phyloP scores from a whole-genome alignment of 106 monocot species.

The Gastrodia elata region DNA sequence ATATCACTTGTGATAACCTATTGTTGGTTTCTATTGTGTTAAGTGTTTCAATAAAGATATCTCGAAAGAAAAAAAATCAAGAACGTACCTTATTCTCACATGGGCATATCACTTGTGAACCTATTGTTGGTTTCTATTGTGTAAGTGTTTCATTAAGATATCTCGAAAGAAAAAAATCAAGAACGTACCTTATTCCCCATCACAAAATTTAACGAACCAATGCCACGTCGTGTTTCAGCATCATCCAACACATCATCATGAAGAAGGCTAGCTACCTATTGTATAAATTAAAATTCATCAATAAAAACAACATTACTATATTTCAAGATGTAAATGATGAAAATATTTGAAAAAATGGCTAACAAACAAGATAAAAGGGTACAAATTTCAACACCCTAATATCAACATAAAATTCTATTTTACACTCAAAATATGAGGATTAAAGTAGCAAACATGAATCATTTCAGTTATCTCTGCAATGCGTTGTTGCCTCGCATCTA shows the following conservation, averaged over 20 bases:
- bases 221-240: slow-evolving; percentile 92
- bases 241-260: slow-evolving; percentile 99
- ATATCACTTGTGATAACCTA: too few relatives aligned
- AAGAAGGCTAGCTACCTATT: slow-evolving; percentile 90
- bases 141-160: not conserved
- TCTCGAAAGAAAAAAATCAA: not conserved
- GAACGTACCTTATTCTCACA: not conserved
- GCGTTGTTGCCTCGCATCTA: slow-evolving; percentile 65
- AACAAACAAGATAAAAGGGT: not conserved
- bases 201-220: slow-evolving; percentile 78
- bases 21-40: too few relatives aligned
- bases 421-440: not conserved
- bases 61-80: not conserved
- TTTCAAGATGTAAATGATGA: not conserved
- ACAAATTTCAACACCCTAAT: not conserved
- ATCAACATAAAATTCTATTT: slow-evolving; percentile 1
- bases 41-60: not conserved
- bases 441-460: slow-evolving; percentile 67
- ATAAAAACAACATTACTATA: not conserved
- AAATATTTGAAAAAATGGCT: not conserved
- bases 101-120: not conserved
- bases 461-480: slow-evolving; percentile 96
- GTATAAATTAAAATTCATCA: not conserved
- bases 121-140: not conserved
- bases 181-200: slow-evolving; percentile 86